Conservation (phyloP, 139 green algal species). For the Chlorella sp. region DNA sequence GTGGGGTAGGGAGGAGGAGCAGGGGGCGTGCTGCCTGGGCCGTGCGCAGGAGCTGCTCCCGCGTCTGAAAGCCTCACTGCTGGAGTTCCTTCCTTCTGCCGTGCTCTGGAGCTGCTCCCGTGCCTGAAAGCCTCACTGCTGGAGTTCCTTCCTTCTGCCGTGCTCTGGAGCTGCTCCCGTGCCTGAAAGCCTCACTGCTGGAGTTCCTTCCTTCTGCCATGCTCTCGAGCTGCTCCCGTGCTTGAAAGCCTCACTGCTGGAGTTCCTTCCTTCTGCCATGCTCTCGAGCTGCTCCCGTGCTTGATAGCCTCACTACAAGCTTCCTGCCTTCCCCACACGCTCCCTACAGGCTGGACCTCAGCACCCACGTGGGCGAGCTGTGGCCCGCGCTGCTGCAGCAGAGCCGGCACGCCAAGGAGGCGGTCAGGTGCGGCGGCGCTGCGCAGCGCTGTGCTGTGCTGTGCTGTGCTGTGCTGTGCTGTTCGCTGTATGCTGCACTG, state of each 20-base stretch:
- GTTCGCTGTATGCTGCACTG: too few species aligned
- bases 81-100: not conserved
- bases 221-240: not conserved
- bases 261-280: not conserved
- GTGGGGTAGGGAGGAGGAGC: too few species aligned
- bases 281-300: too few species aligned
- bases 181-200: too few species aligned
- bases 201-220: not conserved
- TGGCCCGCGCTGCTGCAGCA: constrained; percentile 67
- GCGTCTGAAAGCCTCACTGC: too few species aligned
- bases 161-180: not conserved
- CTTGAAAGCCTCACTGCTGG: too few species aligned
- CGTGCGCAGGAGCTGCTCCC: not conserved
- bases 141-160: not conserved
- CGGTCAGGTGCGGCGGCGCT: constrained; percentile 34
- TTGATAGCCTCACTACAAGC: too few species aligned
- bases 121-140: not conserved
- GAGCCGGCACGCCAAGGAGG: constrained; percentile 69
- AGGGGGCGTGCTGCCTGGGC: not conserved
- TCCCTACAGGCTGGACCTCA: constrained; percentile 59
- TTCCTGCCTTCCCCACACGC: too few species aligned
- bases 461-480: too few species aligned
- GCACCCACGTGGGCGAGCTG: constrained; percentile 60
- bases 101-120: not conserved
- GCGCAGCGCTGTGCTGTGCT: not conserved